These are phyloP conservation scores for Coix lacrymajobi DNA, from an alignment of 176 grass and related monocot species.

Conservation along the genomic window DNA sequence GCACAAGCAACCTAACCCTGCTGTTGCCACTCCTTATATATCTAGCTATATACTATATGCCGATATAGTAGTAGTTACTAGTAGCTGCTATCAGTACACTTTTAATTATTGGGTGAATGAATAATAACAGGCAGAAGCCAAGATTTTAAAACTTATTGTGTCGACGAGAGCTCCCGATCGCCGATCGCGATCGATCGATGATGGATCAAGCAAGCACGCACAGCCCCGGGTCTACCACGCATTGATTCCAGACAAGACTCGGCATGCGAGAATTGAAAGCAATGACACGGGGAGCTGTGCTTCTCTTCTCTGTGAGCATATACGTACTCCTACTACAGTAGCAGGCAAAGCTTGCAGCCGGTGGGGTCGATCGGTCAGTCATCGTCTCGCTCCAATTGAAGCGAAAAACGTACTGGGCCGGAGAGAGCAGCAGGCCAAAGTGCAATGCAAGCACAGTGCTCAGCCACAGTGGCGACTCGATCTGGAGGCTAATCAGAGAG, in stretches of 20 bases:
- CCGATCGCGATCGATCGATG: background rate
- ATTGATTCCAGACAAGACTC: conserved; percentile 22
- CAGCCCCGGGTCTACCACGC: conserved; percentile 17
- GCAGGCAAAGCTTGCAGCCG: background rate
- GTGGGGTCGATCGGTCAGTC: conserved; percentile 22
- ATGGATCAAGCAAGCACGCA: background rate
- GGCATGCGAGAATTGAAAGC: conserved; percentile 25
- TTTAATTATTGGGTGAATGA: background rate
- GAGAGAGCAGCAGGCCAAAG: background rate
- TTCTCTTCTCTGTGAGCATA: background rate
- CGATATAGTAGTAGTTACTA: too few species aligned
- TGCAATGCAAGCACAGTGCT: conserved; percentile 17
- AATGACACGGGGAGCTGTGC: conserved; percentile 5
- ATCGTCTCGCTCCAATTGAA: background rate
- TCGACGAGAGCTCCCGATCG: too few species aligned
- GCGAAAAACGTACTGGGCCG: background rate
- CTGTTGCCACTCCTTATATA: background rate
- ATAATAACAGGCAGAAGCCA: background rate
- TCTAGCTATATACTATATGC: too few species aligned
- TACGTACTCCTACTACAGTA: too few species aligned
- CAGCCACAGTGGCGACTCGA: background rate
- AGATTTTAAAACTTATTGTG: background rate
- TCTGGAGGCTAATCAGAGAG: background rate
- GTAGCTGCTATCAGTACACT: background rate
- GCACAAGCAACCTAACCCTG: background rate